Evolutionary conservation across 495 filamentous ascomycete genomes (phyloP).

Genomic region (Hyaloscypha bicolor): DNA sequence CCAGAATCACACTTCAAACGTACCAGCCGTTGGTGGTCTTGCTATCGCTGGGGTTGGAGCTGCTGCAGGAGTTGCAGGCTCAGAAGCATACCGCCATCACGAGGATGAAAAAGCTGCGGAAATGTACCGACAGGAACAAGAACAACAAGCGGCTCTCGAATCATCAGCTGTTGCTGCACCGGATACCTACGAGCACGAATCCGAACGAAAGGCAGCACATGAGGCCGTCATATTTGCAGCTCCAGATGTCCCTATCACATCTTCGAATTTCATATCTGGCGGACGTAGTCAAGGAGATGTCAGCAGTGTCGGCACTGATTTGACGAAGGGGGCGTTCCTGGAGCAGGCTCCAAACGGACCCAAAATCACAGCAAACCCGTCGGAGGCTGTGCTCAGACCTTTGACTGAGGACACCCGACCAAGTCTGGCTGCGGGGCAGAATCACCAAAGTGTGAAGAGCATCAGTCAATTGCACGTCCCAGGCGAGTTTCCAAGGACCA

Average conservation of each 20-base stretch:
- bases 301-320: background rate
- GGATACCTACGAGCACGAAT: conserved; percentile 21
- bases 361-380: background rate
- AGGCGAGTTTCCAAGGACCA: conserved; percentile 54
- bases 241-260: conserved; percentile 1
- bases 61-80: conserved; percentile 17
- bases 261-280: conserved; percentile 25
- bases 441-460: conserved; percentile 25
- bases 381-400: conserved; percentile 1
- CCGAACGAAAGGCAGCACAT: conserved; percentile 13
- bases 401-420: conserved; percentile 13
- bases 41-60: conserved; percentile 23
- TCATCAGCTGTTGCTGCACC: conserved; percentile 18
- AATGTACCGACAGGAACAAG: conserved; percentile 11
- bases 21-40: background rate
- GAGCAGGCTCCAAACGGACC: background rate
- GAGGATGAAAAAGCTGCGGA: conserved; percentile 11
- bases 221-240: conserved; percentile 24
- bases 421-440: conserved; percentile 21
- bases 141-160: conserved; percentile 23
- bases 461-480: conserved; percentile 53
- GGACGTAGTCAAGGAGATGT: conserved; percentile 24
- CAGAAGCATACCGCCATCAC: conserved; percentile 20
- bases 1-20: background rate
- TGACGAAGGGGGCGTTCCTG: background rate